phyloP scores from a whole-genome alignment of 306 rosid species.

The Ziziphus jujuba region DNA sequence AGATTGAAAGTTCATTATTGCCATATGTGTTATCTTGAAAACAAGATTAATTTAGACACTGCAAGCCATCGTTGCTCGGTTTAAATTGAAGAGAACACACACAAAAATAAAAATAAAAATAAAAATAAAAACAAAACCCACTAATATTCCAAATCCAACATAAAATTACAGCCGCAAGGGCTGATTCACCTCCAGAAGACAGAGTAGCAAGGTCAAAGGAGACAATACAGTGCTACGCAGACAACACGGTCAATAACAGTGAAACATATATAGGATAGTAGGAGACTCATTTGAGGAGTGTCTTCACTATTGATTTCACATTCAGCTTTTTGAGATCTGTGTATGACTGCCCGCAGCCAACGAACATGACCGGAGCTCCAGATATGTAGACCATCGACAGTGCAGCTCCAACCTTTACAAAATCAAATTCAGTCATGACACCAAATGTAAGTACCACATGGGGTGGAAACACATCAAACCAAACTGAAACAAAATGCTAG shows the following conservation, averaged over 20 bases:
- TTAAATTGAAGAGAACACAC: no score
- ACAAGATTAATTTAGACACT: no score
- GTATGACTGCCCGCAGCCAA: constrained; percentile 97
- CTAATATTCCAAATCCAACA: no score
- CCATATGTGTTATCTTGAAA: no score
- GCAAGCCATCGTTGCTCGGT: no score
- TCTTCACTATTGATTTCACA: constrained; percentile 86
- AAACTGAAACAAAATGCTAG: no score
- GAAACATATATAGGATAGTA: constrained; percentile 15
- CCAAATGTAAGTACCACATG: background rate
- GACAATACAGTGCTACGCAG: constrained; percentile 21
- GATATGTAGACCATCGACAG: constrained; percentile 97
- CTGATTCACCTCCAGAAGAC: background rate
- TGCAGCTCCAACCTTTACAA: constrained; percentile 96
- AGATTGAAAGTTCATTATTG: no score
- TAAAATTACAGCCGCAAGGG: background rate
- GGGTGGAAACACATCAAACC: no score
- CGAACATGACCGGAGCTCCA: constrained; percentile 98
- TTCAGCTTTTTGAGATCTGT: constrained; percentile 97
- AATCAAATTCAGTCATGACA: constrained; percentile 14
- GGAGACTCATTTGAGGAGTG: constrained; percentile 69
- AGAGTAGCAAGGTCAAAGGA: constrained; percentile 13
- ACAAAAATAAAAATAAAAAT: no score
- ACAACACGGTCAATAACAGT: constrained; percentile 21
- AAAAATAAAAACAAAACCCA: no score